phyloP scores from a whole-genome alignment of 2,329 filamentous ascomycete genomes.

The Penicillium paneum region DNA sequence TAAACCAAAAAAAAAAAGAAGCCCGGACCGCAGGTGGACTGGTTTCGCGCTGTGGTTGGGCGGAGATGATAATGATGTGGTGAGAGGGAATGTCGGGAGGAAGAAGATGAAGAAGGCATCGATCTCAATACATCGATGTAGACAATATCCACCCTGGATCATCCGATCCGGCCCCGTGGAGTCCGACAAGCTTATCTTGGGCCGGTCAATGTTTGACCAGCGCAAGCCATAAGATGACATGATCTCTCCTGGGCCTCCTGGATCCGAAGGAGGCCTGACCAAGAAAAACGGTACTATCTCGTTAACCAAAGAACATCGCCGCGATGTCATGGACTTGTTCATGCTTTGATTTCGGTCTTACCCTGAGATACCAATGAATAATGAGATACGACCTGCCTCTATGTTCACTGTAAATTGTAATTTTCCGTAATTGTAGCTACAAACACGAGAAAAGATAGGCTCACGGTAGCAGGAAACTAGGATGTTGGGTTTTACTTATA shows the following conservation, averaged over 20 bases:
- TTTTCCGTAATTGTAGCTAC: background rate
- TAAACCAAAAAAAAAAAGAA: conserved; percentile 20
- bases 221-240: conserved; percentile 17
- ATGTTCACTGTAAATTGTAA: background rate
- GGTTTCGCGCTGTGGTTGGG: conserved; percentile 18
- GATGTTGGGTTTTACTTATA: no score
- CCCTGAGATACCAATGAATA: conserved; percentile 22
- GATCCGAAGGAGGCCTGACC: background rate
- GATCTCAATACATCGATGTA: conserved; percentile 12
- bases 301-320: conserved; percentile 10
- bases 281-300: conserved; percentile 9
- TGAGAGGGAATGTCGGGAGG: background rate
- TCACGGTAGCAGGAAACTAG: background rate
- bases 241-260: conserved; percentile 8
- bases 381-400: conserved; percentile 21
- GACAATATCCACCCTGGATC: conserved; percentile 16
- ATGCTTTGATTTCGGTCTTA: conserved; percentile 15
- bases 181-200: conserved; percentile 22
- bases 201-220: background rate
- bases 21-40: conserved; percentile 19
- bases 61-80: conserved; percentile 15
- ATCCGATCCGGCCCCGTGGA: conserved; percentile 10
- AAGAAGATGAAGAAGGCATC: conserved; percentile 14
- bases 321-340: conserved; percentile 8
- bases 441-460: no score